Base-by-base conservation (phyloP, 2,329 filamentous ascomycete species). In the Coniochaeta sp. region DNA sequence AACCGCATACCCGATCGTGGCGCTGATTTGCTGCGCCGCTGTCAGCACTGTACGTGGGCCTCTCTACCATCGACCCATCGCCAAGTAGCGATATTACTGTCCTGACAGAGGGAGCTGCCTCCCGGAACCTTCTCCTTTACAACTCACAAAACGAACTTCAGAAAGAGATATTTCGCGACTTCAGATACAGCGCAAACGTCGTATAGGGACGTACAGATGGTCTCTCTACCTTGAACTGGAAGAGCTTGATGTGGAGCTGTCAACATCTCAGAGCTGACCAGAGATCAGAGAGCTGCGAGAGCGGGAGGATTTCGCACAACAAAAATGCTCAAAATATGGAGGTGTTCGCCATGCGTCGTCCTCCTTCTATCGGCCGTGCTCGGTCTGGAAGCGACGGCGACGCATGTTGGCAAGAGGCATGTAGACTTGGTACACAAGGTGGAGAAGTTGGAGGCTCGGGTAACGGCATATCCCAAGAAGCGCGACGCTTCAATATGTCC, bases 271-370 rank as follows among this genome's bases (percentile, higher is more conserved):
- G 24, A 48, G 12, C 18, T 32, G 42, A 33, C 6, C 13, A 10
- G 6, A 26, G 40, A 33, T 38, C 31, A 6, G 48, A 30, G 31
- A 26, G 38, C 51, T 42, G 50, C 38, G 48, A 30, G 33, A 48
- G 47, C n/a, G n/a, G n/a, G 8, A 12, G 10, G 12, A 13, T 26
- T 42, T 9, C 12, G 35, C 35, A 22, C 4, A 20, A 49, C 49
- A 55, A 53, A 53, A 38, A 63, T 63, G 61, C 61, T 52, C 55
- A 56, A 55, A 31, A 48, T 59, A 40, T 61, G 59, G 58, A 54
- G 58, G 40, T 62, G 59, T 52, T 57, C 57, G 50, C 56, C 62
- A 32, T 63, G 60, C 53, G 53, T 53, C 31, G 51, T 53, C n/a
- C 51, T 63, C 49, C 55, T 60, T 18, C 33, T 61, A 47, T 53